Percentiles rank a stretch among this genome's conserved stretches.
phyloP scores from a whole-genome alignment of 495 filamentous ascomycete species.

The Rusavskia elegans region DNA sequence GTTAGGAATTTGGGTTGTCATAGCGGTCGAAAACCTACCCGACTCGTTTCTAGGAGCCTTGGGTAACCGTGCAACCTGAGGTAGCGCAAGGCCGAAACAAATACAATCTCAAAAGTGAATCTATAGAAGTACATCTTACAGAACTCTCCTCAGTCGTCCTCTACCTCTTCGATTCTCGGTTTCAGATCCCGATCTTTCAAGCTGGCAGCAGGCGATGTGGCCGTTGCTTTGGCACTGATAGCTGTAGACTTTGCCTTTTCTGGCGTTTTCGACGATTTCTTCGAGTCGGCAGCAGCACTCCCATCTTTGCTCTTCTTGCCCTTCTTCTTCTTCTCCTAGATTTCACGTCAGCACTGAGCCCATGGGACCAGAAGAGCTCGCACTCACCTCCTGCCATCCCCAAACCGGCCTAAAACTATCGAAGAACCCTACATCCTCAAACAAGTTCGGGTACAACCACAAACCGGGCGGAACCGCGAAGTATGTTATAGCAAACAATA shows the following conservation, averaged over 20 bases:
- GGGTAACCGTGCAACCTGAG: too few species aligned
- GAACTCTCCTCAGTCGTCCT: slow-evolving; percentile 34
- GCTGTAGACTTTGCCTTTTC: slow-evolving; percentile 29
- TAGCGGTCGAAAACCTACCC: too few species aligned
- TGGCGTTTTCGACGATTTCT: slow-evolving; percentile 16
- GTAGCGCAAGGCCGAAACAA: too few species aligned
- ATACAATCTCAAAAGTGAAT: neutral
- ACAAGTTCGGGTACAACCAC: slow-evolving; percentile 96
- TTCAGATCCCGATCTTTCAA: slow-evolving; percentile 27
- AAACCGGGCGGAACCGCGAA: slow-evolving; percentile 73
- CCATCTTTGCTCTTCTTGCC: slow-evolving; percentile 33
- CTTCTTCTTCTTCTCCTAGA: slow-evolving; percentile 45
- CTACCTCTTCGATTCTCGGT: slow-evolving; percentile 50
- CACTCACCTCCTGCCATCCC: slow-evolving; percentile 92
- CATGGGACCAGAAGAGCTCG: slow-evolving; percentile 5
- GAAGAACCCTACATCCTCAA: slow-evolving; percentile 96
- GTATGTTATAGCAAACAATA: slow-evolving; percentile 87
- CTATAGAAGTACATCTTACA: neutral
- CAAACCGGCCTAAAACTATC: slow-evolving; percentile 93
- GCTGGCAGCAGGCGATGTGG: slow-evolving; percentile 27
- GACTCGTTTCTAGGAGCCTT: too few species aligned
- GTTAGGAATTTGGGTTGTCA: too few species aligned
- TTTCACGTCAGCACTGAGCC: neutral
- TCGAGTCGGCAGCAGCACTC: slow-evolving; percentile 16
- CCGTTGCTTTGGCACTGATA: slow-evolving; percentile 17